Evolutionary conservation across 2,329 filamentous ascomycete species (phyloP).

Genomic region (Geosmithia morbida): DNA sequence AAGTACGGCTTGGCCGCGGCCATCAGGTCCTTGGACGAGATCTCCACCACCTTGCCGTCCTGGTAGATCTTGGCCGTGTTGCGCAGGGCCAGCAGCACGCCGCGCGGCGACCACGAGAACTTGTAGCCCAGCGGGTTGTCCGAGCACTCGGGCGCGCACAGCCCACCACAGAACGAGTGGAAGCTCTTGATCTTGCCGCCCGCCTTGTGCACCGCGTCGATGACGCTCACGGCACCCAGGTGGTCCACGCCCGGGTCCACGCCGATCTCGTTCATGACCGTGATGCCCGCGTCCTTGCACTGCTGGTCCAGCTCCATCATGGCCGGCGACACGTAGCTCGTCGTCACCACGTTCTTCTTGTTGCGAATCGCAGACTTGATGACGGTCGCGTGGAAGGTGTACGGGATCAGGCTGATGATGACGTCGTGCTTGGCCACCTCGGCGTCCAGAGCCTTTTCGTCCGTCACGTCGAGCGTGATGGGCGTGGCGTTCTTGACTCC

Average conservation of each 20-base stretch:
- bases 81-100: constrained; percentile 73
- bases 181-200: constrained; percentile 80
- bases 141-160: constrained; percentile 52
- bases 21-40: constrained; percentile 60
- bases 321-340: constrained; percentile 80
- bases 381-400: constrained; percentile 75
- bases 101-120: constrained; percentile 68
- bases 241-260: constrained; percentile 62
- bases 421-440: constrained; percentile 70
- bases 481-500: constrained; percentile 60
- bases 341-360: constrained; percentile 96
- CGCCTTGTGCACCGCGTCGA: constrained; percentile 71
- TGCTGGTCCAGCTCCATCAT: constrained; percentile 80
- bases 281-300: constrained; percentile 82
- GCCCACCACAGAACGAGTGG: constrained; percentile 72
- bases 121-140: constrained; percentile 89
- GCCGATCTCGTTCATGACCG: constrained; percentile 95
- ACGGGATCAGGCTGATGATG: constrained; percentile 75
- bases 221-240: constrained; percentile 67
- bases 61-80: constrained; percentile 78
- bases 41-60: constrained; percentile 59
- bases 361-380: constrained; percentile 86
- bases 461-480: constrained; percentile 72
- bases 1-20: constrained; percentile 74
- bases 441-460: constrained; percentile 63